Evolutionary conservation across 192 early-diverging fungal species (phyloP).

Genomic region (Backusella psychrophila): DNA sequence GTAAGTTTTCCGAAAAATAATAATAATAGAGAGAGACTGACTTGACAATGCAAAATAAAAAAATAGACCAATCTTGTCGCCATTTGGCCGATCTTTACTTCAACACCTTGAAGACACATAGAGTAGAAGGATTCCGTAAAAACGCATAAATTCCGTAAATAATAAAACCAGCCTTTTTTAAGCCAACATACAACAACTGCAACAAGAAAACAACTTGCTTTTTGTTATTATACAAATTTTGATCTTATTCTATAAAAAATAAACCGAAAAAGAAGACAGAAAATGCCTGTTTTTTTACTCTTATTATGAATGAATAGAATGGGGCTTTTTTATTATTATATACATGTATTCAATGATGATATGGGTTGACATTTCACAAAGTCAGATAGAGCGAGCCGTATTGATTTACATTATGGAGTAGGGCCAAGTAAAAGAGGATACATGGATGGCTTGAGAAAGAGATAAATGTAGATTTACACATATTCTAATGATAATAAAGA

Average conservation of each 20-base stretch:
- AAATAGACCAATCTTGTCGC: constrained; percentile 79
- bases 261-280: neutral
- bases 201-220: neutral
- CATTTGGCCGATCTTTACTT: constrained; percentile 81
- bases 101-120: constrained; percentile 53
- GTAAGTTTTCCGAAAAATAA: constrained; percentile 17
- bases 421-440: too few species aligned
- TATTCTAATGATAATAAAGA: too few species aligned
- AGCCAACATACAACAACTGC: too few species aligned
- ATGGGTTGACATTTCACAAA: too few species aligned
- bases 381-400: too few species aligned
- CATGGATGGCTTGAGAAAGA: too few species aligned
- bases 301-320: too few species aligned
- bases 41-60: neutral
- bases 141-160: constrained; percentile 15
- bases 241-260: neutral
- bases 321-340: too few species aligned
- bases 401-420: too few species aligned
- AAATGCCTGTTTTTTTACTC: too few species aligned
- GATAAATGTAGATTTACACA: too few species aligned
- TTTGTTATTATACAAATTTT: neutral
- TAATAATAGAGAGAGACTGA: neutral
- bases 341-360: too few species aligned
- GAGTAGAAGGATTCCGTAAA: constrained; percentile 53
- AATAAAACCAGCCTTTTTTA: neutral